Percentiles rank a stretch among this genome's conserved stretches.
phyloP scores from a whole-genome alignment of 1,284 basidiomycete species.

The Ustilago loliicola region DNA sequence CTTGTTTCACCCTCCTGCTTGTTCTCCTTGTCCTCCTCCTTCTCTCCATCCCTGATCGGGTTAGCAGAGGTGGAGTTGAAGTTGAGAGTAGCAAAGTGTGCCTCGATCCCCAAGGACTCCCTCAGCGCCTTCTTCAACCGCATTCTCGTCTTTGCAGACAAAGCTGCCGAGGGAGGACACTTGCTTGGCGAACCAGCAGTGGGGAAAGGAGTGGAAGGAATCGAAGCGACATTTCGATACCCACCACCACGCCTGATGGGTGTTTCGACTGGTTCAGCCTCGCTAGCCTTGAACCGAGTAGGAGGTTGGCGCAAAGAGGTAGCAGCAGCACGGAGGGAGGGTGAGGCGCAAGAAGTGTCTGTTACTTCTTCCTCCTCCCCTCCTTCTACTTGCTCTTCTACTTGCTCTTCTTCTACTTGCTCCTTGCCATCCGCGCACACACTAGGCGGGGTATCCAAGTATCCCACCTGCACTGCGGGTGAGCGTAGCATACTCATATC shows the following conservation, averaged over 20 bases:
- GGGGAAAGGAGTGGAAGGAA: slow-evolving; percentile 29
- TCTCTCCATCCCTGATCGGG: neutral
- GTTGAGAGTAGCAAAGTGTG: slow-evolving; percentile 30
- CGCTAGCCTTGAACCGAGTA: neutral
- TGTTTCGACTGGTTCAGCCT: slow-evolving; percentile 10
- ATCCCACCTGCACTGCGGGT: slow-evolving; percentile 3
- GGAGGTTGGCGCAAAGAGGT: no score
- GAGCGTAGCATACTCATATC: slow-evolving; percentile 34
- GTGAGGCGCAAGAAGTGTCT: slow-evolving; percentile 31
- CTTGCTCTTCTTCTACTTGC: neutral
- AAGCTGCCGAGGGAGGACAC: slow-evolving; percentile 23
- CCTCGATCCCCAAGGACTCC: slow-evolving; percentile 40
- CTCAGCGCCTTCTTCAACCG: slow-evolving; percentile 33
- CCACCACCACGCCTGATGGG: slow-evolving; percentile 10
- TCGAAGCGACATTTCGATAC: slow-evolving; percentile 24
- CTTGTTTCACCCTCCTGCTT: neutral
- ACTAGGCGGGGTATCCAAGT: slow-evolving; percentile 24
- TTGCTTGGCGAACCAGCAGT: slow-evolving; percentile 12
- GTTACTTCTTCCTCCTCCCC: slow-evolving; percentile 18
- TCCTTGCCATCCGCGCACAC: neutral
- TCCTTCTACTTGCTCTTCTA: neutral
- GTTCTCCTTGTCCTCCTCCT: neutral
- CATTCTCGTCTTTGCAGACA: slow-evolving; percentile 35
- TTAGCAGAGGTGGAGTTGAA: neutral
- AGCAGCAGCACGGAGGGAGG: slow-evolving; percentile 36